Evolutionary conservation across 768 basidiomycete species (phyloP), one percentile per base, ranked within the genome.

Genomic region (Steccherinum ochraceum): DNA sequence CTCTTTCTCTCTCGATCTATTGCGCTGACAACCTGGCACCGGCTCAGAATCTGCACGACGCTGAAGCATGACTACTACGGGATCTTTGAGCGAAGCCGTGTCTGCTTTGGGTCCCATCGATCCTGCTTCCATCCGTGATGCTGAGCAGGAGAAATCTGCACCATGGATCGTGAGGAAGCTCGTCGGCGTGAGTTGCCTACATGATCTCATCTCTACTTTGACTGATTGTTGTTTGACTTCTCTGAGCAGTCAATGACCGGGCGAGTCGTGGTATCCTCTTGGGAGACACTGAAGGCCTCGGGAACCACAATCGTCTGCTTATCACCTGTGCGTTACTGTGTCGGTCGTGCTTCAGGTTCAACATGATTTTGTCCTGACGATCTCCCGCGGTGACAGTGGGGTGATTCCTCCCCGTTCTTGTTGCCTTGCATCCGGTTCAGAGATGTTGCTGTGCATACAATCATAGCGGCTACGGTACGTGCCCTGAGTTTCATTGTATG

Each of bases 131-230:
- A 54, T 76, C 3, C 59, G 58, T 30, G 56, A 61, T 25, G 58
- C 61, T 27, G 82, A 84, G 63, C 69, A 70, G 46, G 79, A 84
- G 63, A 79, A 78, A 50, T 59, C 71, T 5, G 78, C 78, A 13
- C 78, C 80, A 54, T 84, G 81, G 81, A 77, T 83, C 50, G 69
- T 84, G 30, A 67, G 82, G 48, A 83, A 82, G 64, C 72, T 85
- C 3, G 79, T 79, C 19, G 82, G 80, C 54, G 81, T 82, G 64
- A 60, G 77, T 72, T n/a, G n/a, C 20, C 41, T 46, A 30, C 30
- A 35, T 21, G 24, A 16, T 44, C 44, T n/a, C n/a, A n/a, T n/a
- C n/a, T n/a, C n/a, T n/a, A n/a, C n/a, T n/a, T n/a, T n/a, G n/a
- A n/a, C n/a, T n/a, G n/a, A 43, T 10, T 13, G 26, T 12, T 25